Percentiles rank a stretch among this genome's conserved stretches.
These are phyloP conservation scores for Emmonsia crescens DNA, from an alignment of 2,329 filamentous ascomycete species.

Conservation along the genomic window DNA sequence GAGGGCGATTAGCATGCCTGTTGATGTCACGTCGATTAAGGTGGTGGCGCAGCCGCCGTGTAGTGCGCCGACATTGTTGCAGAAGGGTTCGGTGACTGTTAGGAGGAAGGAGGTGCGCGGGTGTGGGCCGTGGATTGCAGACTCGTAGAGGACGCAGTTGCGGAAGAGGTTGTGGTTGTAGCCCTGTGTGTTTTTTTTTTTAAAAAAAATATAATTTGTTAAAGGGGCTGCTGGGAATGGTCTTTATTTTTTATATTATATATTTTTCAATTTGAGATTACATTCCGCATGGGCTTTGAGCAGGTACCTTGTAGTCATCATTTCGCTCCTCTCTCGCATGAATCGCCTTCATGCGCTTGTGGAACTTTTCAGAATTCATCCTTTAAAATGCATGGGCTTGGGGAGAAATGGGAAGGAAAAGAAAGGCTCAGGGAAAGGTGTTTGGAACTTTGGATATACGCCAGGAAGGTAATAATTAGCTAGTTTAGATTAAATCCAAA, in stretches of 20 bases:
- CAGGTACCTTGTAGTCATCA: slow-evolving; percentile 3
- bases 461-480: no score
- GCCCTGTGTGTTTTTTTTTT: slow-evolving; percentile 14
- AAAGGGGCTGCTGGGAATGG: no score
- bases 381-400: neutral
- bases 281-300: neutral
- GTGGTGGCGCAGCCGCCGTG: slow-evolving; percentile 70
- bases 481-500: no score
- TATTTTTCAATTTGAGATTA: neutral
- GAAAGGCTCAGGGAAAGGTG: neutral
- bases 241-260: neutral
- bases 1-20: slow-evolving; percentile 46
- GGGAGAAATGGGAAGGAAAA: neutral
- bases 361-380: slow-evolving; percentile 2
- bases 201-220: no score
- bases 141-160: slow-evolving; percentile 28
- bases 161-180: slow-evolving; percentile 22
- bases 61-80: slow-evolving; percentile 82
- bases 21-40: slow-evolving; percentile 57
- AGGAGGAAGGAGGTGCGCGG: slow-evolving; percentile 25
- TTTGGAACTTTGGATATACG: neutral
- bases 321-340: neutral
- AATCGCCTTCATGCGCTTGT: slow-evolving; percentile 4
- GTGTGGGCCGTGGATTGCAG: slow-evolving; percentile 25
- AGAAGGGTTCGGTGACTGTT: slow-evolving; percentile 72